Evolutionary conservation across 129 eudicot species (phyloP).

Genomic region (Chrysanthemum lavandulifolium): DNA sequence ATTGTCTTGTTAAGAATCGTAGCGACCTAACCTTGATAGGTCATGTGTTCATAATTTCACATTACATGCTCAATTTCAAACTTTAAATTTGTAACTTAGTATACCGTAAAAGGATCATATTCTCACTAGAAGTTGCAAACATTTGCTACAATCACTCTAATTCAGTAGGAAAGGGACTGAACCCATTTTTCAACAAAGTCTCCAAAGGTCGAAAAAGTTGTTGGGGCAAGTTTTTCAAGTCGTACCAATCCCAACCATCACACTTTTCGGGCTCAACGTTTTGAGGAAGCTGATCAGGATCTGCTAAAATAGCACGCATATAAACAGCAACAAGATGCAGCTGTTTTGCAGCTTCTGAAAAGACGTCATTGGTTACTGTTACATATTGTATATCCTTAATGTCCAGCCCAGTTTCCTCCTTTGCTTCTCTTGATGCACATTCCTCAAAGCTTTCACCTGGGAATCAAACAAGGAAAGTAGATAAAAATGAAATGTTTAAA

Average conservation of each 20-base stretch:
- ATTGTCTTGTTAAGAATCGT: too few species aligned
- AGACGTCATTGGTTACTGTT: constrained; percentile 54
- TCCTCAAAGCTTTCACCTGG: constrained; percentile 89
- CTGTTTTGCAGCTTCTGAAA: constrained; percentile 43
- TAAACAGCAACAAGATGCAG: constrained; percentile 51
- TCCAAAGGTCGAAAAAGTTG: constrained; percentile 70
- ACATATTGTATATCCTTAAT: constrained; percentile 45
- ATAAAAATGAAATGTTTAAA: background rate
- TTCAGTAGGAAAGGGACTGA: constrained; percentile 48
- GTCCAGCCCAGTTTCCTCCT: constrained; percentile 81
- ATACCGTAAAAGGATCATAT: too few species aligned
- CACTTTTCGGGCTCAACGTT: constrained; percentile 90
- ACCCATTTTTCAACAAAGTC: constrained; percentile 44
- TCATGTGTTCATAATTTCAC: too few species aligned
- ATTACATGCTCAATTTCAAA: too few species aligned
- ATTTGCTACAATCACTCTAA: constrained; percentile 10
- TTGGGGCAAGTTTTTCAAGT: constrained; percentile 62
- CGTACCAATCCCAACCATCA: constrained; percentile 92
- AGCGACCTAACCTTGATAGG: too few species aligned
- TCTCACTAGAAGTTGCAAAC: too few species aligned
- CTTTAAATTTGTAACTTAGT: too few species aligned
- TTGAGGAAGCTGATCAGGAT: constrained; percentile 52
- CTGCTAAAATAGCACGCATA: constrained; percentile 57
- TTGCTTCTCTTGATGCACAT: constrained; percentile 91
- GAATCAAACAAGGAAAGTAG: background rate